phyloP scores from a whole-genome alignment of 2,329 filamentous ascomycete species.

The Cryphonectria japonica region DNA sequence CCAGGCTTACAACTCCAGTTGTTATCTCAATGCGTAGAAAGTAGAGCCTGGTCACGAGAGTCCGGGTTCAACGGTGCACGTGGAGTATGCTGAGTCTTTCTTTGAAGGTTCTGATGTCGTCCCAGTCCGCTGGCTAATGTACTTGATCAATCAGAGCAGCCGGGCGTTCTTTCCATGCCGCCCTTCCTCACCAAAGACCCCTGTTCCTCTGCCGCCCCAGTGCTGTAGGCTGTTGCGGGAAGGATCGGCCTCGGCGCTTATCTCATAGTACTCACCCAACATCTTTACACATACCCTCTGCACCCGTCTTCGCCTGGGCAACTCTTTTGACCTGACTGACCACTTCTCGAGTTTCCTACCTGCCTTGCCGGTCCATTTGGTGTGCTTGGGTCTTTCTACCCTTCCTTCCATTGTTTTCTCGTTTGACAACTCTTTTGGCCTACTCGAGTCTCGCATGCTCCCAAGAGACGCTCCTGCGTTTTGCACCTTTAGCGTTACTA shows the following conservation, averaged over 20 bases:
- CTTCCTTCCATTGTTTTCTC: neutral
- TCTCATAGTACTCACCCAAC: neutral
- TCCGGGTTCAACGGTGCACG: neutral
- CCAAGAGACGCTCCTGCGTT: neutral
- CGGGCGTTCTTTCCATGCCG: neutral
- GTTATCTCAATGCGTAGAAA: neutral
- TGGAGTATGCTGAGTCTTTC: neutral
- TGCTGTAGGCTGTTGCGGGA: neutral
- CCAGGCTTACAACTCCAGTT: neutral
- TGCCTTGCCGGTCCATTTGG: neutral
- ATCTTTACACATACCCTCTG: neutral
- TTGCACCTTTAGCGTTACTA: conserved; percentile 4
- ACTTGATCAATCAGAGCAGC: neutral
- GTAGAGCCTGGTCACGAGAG: neutral
- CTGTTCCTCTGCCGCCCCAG: neutral
- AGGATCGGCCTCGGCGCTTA: neutral
- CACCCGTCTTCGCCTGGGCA: neutral
- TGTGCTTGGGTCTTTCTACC: neutral
- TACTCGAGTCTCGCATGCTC: neutral
- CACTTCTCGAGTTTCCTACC: neutral
- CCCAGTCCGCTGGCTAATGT: neutral
- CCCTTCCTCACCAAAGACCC: neutral
- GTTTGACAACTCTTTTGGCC: neutral
- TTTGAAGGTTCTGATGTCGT: neutral
- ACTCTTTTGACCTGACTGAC: conserved; percentile 6